These are phyloP conservation scores for Sphagnum magellanicum DNA, from an alignment of 228 moss, liverwort and hornwort species.

Conservation along the genomic window DNA sequence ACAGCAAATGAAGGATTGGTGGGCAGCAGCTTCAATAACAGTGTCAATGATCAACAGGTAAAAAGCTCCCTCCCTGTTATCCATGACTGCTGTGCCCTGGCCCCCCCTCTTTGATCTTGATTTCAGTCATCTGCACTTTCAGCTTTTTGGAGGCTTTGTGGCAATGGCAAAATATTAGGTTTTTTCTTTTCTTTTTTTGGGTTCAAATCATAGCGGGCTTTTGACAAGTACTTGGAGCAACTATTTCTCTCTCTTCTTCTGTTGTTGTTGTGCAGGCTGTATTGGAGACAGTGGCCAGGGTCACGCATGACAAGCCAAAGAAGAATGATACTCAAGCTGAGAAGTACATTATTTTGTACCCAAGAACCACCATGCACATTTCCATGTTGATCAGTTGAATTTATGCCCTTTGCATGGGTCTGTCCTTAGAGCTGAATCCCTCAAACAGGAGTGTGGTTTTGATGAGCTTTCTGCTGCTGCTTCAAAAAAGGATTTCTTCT, in stretches of 20 bases:
- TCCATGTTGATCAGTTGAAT: too few relatives aligned
- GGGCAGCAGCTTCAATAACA: constrained; percentile 94
- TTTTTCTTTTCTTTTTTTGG: background rate
- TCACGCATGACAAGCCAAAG: constrained; percentile 86
- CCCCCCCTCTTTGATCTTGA: too few relatives aligned
- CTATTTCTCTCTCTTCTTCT: background rate
- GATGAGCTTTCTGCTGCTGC: too few relatives aligned
- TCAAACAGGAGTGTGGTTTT: too few relatives aligned
- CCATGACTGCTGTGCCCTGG: too few relatives aligned
- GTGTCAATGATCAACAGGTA: constrained; percentile 85
- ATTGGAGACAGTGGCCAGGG: constrained; percentile 89
- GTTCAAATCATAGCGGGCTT: background rate
- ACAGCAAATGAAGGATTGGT: constrained; percentile 84
- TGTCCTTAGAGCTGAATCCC: too few relatives aligned
- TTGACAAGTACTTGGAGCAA: background rate
- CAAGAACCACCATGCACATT: too few relatives aligned
- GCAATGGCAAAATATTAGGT: background rate
- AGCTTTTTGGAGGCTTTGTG: too few relatives aligned
- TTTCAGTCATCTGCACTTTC: too few relatives aligned
- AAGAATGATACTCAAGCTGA: constrained; percentile 88
- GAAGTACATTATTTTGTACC: constrained; percentile 19
- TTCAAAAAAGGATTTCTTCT: too few relatives aligned
- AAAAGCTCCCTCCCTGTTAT: background rate
- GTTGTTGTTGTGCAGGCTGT: constrained; percentile 45
- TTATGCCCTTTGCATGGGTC: too few relatives aligned